Evolutionary conservation across 805 yeast species (phyloP).

Genomic region (Pichia californica): DNA sequence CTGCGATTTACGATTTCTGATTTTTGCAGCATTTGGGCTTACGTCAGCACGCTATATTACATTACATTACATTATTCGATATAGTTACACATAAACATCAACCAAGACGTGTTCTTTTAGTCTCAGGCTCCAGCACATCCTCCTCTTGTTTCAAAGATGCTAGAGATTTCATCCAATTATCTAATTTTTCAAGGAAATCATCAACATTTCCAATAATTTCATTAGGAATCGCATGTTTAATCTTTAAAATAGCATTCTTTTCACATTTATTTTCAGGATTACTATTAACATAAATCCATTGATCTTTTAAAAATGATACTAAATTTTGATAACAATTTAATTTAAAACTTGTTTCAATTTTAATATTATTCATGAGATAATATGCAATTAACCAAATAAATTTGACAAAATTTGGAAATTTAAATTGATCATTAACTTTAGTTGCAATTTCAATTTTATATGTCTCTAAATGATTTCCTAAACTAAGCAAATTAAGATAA

Average conservation of each 20-base stretch:
- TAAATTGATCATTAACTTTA: slow-evolving; percentile 66
- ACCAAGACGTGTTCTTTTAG: not conserved
- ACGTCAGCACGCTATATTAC: too few relatives aligned
- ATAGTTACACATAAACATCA: too few relatives aligned
- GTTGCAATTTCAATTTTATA: slow-evolving; percentile 59
- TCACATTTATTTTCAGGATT: not conserved
- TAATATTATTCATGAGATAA: slow-evolving; percentile 24
- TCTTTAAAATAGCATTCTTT: slow-evolving; percentile 19
- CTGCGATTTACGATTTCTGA: too few relatives aligned
- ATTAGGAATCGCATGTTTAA: slow-evolving; percentile 36
- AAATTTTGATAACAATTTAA: slow-evolving; percentile 18
- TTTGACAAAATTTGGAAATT: slow-evolving; percentile 70
- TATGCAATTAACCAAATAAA: slow-evolving; percentile 64
- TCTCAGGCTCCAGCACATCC: not conserved
- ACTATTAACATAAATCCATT: slow-evolving; percentile 1
- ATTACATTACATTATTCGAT: too few relatives aligned
- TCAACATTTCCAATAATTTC: slow-evolving; percentile 8
- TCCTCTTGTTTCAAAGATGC: too few relatives aligned
- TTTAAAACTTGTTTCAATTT: slow-evolving; percentile 11
- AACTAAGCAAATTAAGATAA: slow-evolving; percentile 59
- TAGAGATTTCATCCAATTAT: not conserved
- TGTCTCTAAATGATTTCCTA: slow-evolving; percentile 57
- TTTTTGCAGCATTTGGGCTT: too few relatives aligned
- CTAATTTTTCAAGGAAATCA: not conserved
- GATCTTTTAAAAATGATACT: slow-evolving; percentile 16